A percentile compares a stretch with the other conserved stretches of the same genome.
Conservation (phyloP, 441 rosid species). For the Heliophila coronopifolia region DNA sequence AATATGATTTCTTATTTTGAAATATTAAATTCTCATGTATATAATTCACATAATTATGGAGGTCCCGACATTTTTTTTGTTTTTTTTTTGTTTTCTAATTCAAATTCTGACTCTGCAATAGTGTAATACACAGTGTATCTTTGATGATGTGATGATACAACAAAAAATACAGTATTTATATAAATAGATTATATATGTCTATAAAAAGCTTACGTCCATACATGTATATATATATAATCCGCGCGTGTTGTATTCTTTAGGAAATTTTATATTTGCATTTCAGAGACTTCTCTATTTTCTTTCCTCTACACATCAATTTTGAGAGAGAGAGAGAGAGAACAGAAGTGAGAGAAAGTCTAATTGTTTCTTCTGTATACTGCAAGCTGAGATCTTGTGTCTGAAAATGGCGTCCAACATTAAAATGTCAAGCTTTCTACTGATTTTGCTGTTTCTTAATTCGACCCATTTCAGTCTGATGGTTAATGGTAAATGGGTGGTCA, state of each 20-base stretch:
- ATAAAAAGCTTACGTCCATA: conserved; percentile 17
- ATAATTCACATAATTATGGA: not conserved
- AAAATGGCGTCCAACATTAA: conserved; percentile 22
- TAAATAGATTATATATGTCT: conserved; percentile 13
- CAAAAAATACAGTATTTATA: not conserved
- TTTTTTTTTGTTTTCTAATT: too few relatives aligned
- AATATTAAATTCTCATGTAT: not conserved
- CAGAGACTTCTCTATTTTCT: conserved; percentile 9
- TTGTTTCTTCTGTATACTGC: conserved; percentile 24
- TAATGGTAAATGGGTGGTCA: conserved; percentile 30
- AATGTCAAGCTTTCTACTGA: conserved; percentile 28
- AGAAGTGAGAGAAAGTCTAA: conserved; percentile 8
- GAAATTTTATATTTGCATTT: conserved; percentile 11
- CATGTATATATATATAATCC: conserved; percentile 7
- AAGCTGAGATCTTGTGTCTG: conserved; percentile 21
- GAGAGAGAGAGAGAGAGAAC: not conserved
- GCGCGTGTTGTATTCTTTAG: conserved; percentile 15
- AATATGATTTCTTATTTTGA: not conserved
- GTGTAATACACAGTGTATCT: conserved; percentile 9
- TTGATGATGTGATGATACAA: conserved; percentile 28
- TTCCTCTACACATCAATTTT: conserved; percentile 19
- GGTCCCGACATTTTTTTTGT: conserved; percentile 24
- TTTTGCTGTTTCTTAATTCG: conserved; percentile 29
- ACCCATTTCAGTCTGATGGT: conserved; percentile 27
- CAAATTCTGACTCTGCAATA: conserved; percentile 17